phyloP scores from a whole-genome alignment of 352 stramenopile genomes.

The Globisporangium sylvaticum region DNA sequence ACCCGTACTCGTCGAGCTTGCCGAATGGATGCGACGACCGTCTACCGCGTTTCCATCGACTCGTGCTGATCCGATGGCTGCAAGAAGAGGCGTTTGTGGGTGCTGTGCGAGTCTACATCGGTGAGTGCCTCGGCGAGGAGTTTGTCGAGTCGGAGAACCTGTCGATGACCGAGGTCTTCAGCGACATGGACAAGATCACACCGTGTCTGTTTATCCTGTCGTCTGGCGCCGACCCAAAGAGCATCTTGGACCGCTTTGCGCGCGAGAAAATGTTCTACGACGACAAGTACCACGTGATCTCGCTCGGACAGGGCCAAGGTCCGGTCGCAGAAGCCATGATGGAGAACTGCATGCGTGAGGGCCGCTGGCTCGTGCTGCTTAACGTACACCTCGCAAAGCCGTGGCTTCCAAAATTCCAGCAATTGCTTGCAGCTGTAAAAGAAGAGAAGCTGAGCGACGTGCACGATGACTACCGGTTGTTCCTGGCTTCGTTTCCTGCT shows the following conservation, averaged over 20 bases:
- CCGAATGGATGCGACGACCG: slow-evolving; percentile 29
- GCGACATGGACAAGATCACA: slow-evolving; percentile 55
- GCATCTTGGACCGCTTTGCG: slow-evolving; percentile 46
- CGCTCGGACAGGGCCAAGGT: slow-evolving; percentile 74
- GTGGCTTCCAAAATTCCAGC: slow-evolving; percentile 68
- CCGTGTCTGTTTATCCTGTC: slow-evolving; percentile 79
- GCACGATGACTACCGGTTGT: slow-evolving; percentile 62
- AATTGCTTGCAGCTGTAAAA: slow-evolving; percentile 31
- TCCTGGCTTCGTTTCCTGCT: slow-evolving; percentile 63
- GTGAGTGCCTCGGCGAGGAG: slow-evolving; percentile 28
- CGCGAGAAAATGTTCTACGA: slow-evolving; percentile 31
- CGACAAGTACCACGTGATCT: slow-evolving; percentile 52
- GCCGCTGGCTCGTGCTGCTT: slow-evolving; percentile 68
- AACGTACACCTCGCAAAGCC: slow-evolving; percentile 77
- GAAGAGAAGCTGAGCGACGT: slow-evolving; percentile 29
- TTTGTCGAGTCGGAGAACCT: slow-evolving; percentile 16
- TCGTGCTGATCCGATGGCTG: slow-evolving; percentile 59
- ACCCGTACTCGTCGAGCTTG: slow-evolving; percentile 34
- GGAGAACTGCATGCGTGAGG: slow-evolving; percentile 37
- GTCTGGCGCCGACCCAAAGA: slow-evolving; percentile 57
- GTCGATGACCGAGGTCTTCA: slow-evolving; percentile 45
- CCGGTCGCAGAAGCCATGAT: slow-evolving; percentile 59
- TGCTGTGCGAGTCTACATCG: slow-evolving; percentile 37
- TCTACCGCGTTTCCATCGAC: slow-evolving; percentile 39
- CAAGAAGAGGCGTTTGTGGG: slow-evolving; percentile 44